These are phyloP conservation scores for Suillus fuscotomentosus DNA, from an alignment of 768 basidiomycete species.

Conservation along the genomic window DNA sequence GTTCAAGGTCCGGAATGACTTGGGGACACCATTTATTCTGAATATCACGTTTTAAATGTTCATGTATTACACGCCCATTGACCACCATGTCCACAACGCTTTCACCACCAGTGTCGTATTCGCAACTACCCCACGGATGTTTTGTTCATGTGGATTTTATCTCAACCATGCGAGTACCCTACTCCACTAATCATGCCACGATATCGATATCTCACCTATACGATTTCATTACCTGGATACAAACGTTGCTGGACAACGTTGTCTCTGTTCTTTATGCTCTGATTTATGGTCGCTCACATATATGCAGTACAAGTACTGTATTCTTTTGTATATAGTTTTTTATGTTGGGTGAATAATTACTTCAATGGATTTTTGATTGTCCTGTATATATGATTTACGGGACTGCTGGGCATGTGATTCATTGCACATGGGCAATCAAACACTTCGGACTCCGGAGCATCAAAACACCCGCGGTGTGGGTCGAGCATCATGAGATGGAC, in stretches of 20 bases:
- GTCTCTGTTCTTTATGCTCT: neutral
- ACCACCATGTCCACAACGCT: too few relatives aligned
- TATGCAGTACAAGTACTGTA: neutral
- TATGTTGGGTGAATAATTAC: neutral
- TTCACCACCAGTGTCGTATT: neutral
- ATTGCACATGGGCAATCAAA: neutral
- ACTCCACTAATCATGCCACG: neutral
- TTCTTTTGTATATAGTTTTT: slow-evolving; percentile 1
- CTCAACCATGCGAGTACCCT: neutral
- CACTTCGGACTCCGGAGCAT: neutral
- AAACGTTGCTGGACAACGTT: neutral
- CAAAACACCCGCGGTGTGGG: neutral
- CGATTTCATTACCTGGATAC: neutral
- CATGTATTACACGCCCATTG: neutral
- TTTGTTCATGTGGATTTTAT: neutral
- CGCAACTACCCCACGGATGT: neutral
- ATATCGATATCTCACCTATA: slow-evolving; percentile 2
- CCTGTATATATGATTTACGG: neutral
- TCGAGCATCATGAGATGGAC: neutral
- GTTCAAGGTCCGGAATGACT: slow-evolving; percentile 4
- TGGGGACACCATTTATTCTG: slow-evolving; percentile 3
- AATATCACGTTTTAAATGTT: slow-evolving; percentile 13
- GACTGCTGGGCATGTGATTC: neutral
- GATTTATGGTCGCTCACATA: neutral
- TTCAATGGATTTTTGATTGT: neutral